These are phyloP conservation scores for Triangularia setosa DNA, from an alignment of 2,329 filamentous ascomycete genomes.

Conservation along the genomic window DNA sequence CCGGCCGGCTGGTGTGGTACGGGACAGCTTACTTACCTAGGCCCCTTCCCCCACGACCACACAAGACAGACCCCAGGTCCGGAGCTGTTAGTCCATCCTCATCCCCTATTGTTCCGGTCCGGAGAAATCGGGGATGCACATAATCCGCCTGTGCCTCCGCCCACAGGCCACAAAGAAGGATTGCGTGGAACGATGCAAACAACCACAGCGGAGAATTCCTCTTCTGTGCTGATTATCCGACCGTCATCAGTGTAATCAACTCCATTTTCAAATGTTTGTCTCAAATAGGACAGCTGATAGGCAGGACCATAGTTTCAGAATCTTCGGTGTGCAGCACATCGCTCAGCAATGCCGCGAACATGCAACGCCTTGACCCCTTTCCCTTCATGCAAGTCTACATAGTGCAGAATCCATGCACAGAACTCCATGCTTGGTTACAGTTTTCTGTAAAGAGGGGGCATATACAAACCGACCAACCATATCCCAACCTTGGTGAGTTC, in stretches of 20 bases:
- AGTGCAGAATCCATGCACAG: not conserved
- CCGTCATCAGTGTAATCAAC: not conserved
- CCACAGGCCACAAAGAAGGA: not conserved
- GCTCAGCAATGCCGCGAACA: not conserved
- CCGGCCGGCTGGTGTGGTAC: not conserved
- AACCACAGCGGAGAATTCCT: not conserved
- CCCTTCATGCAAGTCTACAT: not conserved
- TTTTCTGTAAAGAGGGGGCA: not conserved
- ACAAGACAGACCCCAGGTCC: not conserved
- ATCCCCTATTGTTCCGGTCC: not conserved
- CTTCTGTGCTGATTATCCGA: not conserved
- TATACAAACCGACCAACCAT: not conserved
- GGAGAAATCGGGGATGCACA: not conserved
- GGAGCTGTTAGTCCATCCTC: not conserved
- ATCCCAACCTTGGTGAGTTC: not conserved
- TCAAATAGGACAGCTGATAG: not conserved
- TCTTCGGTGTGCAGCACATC: not conserved
- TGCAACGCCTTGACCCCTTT: conserved; percentile 1
- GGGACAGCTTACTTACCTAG: not conserved
- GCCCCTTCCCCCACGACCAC: not conserved
- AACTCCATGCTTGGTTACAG: not conserved
- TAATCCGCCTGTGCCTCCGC: not conserved
- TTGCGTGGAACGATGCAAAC: not conserved
- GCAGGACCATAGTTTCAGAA: not conserved
- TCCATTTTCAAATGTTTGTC: not conserved